These are phyloP conservation scores for Ceratocystis smalleyi DNA, from an alignment of 2,329 filamentous ascomycete species.

Conservation along the genomic window DNA sequence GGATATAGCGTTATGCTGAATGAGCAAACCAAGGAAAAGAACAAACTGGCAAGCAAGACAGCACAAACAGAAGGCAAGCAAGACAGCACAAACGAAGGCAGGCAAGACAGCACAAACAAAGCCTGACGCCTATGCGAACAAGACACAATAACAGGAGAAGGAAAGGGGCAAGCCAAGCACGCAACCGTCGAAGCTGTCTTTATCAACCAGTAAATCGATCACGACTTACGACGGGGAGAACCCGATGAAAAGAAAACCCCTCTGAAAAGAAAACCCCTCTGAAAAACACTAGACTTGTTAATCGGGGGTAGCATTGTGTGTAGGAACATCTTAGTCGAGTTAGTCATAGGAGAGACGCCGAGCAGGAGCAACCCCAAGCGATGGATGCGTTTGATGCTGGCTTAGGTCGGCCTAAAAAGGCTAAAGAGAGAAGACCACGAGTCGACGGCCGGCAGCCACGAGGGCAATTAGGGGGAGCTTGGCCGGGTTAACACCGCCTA, in stretches of 20 bases:
- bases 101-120: neutral
- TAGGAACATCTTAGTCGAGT: neutral
- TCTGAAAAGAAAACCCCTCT: neutral
- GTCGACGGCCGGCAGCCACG: no score
- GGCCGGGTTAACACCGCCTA: no score
- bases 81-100: neutral
- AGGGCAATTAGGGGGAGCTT: no score
- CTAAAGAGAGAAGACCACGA: no score
- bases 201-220: neutral
- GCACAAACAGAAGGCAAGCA: neutral
- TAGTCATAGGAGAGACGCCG: neutral
- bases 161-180: neutral
- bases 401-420: neutral
- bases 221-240: neutral
- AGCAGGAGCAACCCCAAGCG: neutral
- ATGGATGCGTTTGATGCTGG: neutral
- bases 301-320: neutral
- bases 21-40: neutral
- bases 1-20: neutral
- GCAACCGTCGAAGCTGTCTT: neutral
- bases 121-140: neutral
- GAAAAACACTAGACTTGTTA: neutral
- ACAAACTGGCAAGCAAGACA: neutral
- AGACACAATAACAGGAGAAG: neutral
- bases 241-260: neutral